Evolutionary conservation across 2,329 filamentous ascomycete genomes (phyloP).

Genomic region (Emericellopsis atlantica): DNA sequence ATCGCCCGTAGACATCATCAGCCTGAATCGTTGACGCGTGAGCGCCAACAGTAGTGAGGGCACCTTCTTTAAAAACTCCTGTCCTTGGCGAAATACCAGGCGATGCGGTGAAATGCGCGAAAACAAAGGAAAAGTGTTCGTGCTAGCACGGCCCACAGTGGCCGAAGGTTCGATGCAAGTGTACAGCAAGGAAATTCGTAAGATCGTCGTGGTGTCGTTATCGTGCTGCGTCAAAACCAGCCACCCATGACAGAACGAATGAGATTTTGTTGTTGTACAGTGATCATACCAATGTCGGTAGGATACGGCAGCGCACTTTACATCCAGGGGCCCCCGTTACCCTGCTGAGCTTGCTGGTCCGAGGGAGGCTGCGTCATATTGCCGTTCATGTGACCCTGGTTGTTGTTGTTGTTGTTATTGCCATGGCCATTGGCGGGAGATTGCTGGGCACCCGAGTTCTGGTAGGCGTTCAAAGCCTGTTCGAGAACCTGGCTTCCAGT

Average conservation of each 20-base stretch:
- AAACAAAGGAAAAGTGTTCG: no score
- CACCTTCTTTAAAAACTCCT: conserved; percentile 9
- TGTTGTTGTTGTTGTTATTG: background rate
- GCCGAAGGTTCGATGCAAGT: conserved; percentile 13
- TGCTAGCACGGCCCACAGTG: no score
- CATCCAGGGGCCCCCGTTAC: conserved; percentile 21
- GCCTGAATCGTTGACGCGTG: no score
- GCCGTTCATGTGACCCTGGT: conserved; percentile 6
- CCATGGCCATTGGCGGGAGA: background rate
- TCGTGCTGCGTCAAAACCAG: conserved; percentile 16
- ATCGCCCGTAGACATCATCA: no score
- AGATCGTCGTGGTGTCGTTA: conserved; percentile 25
- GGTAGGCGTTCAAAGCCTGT: no score
- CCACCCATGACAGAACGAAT: conserved; percentile 9
- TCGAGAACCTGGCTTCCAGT: no score
- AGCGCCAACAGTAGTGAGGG: background rate
- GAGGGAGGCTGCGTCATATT: conserved; percentile 3
- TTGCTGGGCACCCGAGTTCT: background rate
- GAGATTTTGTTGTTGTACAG: conserved; percentile 6
- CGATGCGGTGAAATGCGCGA: conserved; percentile 1
- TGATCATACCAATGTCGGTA: no score
- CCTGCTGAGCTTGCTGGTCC: conserved; percentile 2
- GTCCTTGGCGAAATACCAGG: conserved; percentile 19
- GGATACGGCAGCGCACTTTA: conserved; percentile 13
- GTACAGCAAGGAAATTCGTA: conserved; percentile 23